phyloP scores from a whole-genome alignment of 495 filamentous ascomycete genomes.

The Penicillium pancosmium region DNA sequence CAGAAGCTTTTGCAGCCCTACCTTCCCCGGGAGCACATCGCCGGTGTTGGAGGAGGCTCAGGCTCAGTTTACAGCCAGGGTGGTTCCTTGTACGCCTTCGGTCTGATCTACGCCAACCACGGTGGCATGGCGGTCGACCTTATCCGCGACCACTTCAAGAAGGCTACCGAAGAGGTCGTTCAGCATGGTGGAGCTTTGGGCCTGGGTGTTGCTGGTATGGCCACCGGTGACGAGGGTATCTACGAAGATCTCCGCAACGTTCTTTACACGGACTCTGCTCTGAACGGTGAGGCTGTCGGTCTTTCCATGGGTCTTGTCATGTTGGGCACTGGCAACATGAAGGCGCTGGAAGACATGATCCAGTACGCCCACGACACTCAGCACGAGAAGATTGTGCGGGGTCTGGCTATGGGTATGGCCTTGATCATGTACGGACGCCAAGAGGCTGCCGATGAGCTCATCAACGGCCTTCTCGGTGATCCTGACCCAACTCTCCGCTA shows the following conservation, averaged over 20 bases:
- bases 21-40: conserved; percentile 70
- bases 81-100: conserved; percentile 92
- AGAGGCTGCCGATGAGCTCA: conserved; percentile 91
- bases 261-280: conserved; percentile 87
- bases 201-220: conserved; percentile 97
- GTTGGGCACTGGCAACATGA: conserved; percentile 91
- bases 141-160: conserved; percentile 82
- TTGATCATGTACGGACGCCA: conserved; percentile 97
- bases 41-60: conserved; percentile 61
- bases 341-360: conserved; percentile 91
- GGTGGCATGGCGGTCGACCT: conserved; percentile 90
- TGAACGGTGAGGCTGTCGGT: conserved; percentile 96
- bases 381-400: conserved; percentile 98
- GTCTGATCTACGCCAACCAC: conserved; percentile 97
- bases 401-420: conserved; percentile 93
- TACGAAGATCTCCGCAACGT: conserved; percentile 88
- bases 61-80: conserved; percentile 95
- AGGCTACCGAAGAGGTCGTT: conserved; percentile 89
- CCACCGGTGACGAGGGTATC: conserved; percentile 84
- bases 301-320: conserved; percentile 96
- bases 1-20: conserved; percentile 94
- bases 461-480: conserved; percentile 86
- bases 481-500: conserved; percentile 93
- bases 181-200: conserved; percentile 96
- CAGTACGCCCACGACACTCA: conserved; percentile 97